These are phyloP conservation scores for Microbotryomycetes sp. DNA, from an alignment of 1,284 basidiomycete genomes.

Conservation along the genomic window DNA sequence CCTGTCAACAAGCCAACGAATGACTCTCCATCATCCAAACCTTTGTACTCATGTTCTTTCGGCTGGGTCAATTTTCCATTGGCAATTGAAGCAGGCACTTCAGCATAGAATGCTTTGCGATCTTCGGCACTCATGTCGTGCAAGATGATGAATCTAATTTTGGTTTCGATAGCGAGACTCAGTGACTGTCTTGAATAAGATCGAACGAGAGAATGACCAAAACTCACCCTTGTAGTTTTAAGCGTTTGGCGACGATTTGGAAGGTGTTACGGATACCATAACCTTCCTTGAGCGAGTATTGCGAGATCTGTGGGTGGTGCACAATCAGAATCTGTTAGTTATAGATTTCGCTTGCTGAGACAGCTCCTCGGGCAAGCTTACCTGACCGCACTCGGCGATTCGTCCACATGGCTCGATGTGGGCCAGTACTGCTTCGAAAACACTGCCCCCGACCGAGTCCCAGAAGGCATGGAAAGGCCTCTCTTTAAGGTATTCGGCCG, in stretches of 20 bases:
- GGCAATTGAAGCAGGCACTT: conserved; percentile 51
- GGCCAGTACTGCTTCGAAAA: conserved; percentile 27
- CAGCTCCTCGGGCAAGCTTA: conserved; percentile 12
- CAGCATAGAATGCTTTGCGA: conserved; percentile 34
- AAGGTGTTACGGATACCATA: conserved; percentile 45
- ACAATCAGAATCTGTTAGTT: background rate
- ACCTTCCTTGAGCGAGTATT: conserved; percentile 31
- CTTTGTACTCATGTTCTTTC: conserved; percentile 28
- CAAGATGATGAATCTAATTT: conserved; percentile 21
- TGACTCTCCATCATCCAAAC: conserved; percentile 31
- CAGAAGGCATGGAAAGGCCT: conserved; percentile 27
- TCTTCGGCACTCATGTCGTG: conserved; percentile 12
- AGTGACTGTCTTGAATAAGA: no score
- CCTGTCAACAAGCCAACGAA: conserved; percentile 23
- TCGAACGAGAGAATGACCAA: no score
- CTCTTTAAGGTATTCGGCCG: conserved; percentile 8
- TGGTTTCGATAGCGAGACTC: no score
- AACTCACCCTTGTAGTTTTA: conserved; percentile 72
- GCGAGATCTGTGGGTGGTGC: background rate
- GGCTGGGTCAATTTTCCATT: conserved; percentile 60
- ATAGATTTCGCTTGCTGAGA: background rate
- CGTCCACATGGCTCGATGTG: conserved; percentile 21
- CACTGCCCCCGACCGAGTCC: conserved; percentile 31
- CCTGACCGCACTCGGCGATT: conserved; percentile 6
- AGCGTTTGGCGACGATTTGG: conserved; percentile 64